Evolutionary conservation across 352 stramenopile species (phyloP).

Genomic region (Globisporangium parvum): DNA sequence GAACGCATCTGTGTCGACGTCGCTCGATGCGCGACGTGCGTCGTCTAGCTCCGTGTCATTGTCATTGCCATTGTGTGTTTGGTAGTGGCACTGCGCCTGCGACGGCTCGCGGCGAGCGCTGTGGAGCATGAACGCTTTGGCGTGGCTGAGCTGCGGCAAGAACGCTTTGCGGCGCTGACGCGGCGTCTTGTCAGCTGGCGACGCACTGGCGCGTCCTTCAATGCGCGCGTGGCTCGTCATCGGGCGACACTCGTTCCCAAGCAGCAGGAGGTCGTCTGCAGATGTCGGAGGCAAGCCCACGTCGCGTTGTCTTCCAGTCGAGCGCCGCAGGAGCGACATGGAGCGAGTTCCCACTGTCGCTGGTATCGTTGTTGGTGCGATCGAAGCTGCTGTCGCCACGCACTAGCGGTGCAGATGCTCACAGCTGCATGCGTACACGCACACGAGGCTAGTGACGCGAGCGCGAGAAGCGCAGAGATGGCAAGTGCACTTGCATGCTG

Average conservation of each 20-base stretch:
- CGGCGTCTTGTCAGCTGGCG: constrained; percentile 4
- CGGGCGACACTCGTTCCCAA: constrained; percentile 7
- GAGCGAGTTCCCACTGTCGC: background rate
- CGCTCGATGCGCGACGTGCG: constrained; percentile 1
- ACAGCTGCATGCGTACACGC: too few relatives aligned
- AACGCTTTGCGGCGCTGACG: constrained; percentile 13
- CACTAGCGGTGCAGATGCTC: too few relatives aligned
- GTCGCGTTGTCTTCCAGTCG: constrained; percentile 9
- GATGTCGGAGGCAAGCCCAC: background rate
- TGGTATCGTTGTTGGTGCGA: too few relatives aligned
- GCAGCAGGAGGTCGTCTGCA: background rate
- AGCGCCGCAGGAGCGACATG: constrained; percentile 14
- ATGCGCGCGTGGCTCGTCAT: constrained; percentile 26
- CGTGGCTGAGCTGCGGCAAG: constrained; percentile 17
- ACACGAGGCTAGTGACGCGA: too few relatives aligned
- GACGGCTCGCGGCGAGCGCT: constrained; percentile 1
- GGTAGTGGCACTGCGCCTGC: too few relatives aligned
- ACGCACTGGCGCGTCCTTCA: constrained; percentile 8
- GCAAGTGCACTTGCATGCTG: too few relatives aligned
- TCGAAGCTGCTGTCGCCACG: too few relatives aligned
- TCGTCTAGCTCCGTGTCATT: background rate
- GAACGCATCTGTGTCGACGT: constrained; percentile 57
- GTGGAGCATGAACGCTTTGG: constrained; percentile 12
- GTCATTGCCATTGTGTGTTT: background rate
- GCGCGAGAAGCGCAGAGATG: too few relatives aligned